Conservation (phyloP, 1,284 basidiomycete species). For the Moesziomyces sp. region DNA sequence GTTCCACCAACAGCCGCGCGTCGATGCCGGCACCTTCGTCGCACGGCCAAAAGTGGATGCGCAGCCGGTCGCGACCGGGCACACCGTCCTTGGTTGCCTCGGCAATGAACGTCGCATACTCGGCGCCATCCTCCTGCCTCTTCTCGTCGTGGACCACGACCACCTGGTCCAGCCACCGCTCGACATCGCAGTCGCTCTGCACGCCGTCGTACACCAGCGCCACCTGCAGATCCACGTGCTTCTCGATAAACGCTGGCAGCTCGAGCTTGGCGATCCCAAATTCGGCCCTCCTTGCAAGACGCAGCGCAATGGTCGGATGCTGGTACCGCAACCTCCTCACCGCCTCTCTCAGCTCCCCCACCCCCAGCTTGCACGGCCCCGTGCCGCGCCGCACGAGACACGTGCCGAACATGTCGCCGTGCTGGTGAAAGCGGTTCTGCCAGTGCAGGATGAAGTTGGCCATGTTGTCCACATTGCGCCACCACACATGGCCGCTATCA, state of each 20-base stretch:
- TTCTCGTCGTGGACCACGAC: constrained; percentile 11
- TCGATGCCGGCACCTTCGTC: not conserved
- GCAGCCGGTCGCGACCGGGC: constrained; percentile 16
- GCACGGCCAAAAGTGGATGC: constrained; percentile 25
- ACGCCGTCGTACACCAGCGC: constrained; percentile 36
- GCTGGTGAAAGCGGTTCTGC: constrained; percentile 34
- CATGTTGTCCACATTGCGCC: constrained; percentile 39
- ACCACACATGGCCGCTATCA: constrained; percentile 12
- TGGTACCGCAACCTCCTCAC: constrained; percentile 16
- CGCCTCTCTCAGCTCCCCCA: constrained; percentile 14
- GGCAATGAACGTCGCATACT: constrained; percentile 3
- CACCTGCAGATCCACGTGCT: constrained; percentile 33
- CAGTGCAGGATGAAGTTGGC: constrained; percentile 47
- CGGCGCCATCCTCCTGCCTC: constrained; percentile 5
- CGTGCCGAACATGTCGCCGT: constrained; percentile 42
- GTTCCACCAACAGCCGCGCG: constrained; percentile 21
- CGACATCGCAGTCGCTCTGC: constrained; percentile 6
- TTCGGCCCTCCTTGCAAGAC: constrained; percentile 14
- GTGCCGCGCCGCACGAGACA: constrained; percentile 8
- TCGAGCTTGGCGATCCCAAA: constrained; percentile 10
- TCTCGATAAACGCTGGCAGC: constrained; percentile 10
- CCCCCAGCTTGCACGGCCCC: not conserved
- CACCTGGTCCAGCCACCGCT: constrained; percentile 28
- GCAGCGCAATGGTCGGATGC: constrained; percentile 26
- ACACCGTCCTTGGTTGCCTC: constrained; percentile 13